Base-by-base conservation (phyloP, 257 asterid genomes). In the Gentiana macrophylla region DNA sequence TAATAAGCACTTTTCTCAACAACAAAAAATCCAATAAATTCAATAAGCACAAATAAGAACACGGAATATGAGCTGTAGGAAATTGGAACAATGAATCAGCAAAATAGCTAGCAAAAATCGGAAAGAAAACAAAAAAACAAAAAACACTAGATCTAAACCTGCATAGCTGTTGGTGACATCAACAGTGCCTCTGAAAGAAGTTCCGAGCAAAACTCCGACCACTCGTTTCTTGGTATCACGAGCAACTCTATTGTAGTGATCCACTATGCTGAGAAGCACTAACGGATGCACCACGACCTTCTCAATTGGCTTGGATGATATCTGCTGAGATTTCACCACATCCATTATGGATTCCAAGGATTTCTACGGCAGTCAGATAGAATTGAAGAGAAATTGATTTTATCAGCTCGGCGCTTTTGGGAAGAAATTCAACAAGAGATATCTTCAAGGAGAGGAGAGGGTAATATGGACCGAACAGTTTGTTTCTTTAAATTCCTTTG, bases 81-180 rank as follows among this genome's bases (percentile, higher is more conserved):
- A 24, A 24, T 24, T 11, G 52, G n/a, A 41, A 51, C 35, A 53
- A 43, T 52, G 10, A 59, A 62, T 35, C 12, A 24, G 34, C 37
- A 52, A 37, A 44, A 0, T n/a, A n/a, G 38, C 53, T n/a, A 37
- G 32, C 37, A 11, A 44, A 32, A 61, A 49, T 13, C 38, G 46
- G 24, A 10, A 15, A 37, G 46, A 10, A 15, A 37, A n/a, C 8
- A 54, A 37, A 43, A 1, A 5, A 49, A 36, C 8, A 24, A 13
- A 56, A 55, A 62, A 8, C 8, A 33, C 57, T 75, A 80, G 94
- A 90, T 81, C 93, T 63, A 69, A 59, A 86, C 98, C 96, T 35
- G 98, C 98, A 57, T 87, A 91, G 90, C 92, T 80, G 78, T 91
- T 91, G 74, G 92, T 83, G 65, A 91, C 89, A 72, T 91, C 98